A percentile compares a stretch with the other conserved stretches of the same genome.
Evolutionary conservation across 2,329 filamentous ascomycete genomes (phyloP).

Genomic region (Chaetomiaceae sp.): DNA sequence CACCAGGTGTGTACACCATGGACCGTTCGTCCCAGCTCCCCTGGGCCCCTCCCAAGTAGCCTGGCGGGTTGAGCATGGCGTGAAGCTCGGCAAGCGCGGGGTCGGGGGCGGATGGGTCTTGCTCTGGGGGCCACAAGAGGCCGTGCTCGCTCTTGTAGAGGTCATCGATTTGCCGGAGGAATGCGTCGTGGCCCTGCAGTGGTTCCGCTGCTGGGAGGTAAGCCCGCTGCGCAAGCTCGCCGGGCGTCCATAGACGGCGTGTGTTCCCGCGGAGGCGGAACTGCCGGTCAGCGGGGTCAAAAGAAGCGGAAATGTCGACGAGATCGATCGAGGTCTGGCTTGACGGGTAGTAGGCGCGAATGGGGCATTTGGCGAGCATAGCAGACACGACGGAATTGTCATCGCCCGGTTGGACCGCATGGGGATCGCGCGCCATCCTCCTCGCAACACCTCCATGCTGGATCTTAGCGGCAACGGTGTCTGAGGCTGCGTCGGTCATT

Average conservation of each 20-base stretch:
- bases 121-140: conserved; percentile 34
- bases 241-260: conserved; percentile 32
- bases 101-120: conserved; percentile 19
- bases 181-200: background rate
- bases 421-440: conserved; percentile 33
- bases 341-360: conserved; percentile 51
- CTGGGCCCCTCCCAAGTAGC: conserved; percentile 33
- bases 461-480: background rate
- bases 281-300: conserved; percentile 37
- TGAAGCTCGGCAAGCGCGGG: conserved; percentile 35
- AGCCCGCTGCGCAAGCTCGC: conserved; percentile 14
- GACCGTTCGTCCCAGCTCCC: conserved; percentile 45
- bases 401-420: conserved; percentile 47
- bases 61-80: conserved; percentile 38
- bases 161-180: conserved; percentile 23
- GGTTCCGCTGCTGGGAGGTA: background rate
- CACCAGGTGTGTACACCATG: conserved; percentile 42
- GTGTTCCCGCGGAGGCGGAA: conserved; percentile 45
- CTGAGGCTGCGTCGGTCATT: background rate
- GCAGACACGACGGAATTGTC: conserved; percentile 41
- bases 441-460: background rate
- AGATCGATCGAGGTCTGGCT: conserved; percentile 57
- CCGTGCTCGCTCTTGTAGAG: conserved; percentile 27
- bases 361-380: conserved; percentile 49
- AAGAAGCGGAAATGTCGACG: conserved; percentile 44